A percentile compares a stretch with the other conserved stretches of the same genome.
Evolutionary conservation across 768 basidiomycete species (phyloP).

Genomic region (Termitomyces sp.): DNA sequence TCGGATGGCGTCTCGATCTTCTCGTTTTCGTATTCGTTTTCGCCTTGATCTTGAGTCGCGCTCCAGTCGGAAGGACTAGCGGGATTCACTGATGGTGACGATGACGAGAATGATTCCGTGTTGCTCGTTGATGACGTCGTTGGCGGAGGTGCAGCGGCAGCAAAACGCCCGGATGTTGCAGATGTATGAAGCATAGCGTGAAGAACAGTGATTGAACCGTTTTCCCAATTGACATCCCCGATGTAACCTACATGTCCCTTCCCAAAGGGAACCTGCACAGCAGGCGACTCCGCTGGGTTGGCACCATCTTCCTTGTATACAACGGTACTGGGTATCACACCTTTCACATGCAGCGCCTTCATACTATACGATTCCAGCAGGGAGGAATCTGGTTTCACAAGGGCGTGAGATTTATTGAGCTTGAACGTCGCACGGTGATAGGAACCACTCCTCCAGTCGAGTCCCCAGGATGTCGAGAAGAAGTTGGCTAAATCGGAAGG

Average conservation of each 20-base stretch:
- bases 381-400: conserved; percentile 21
- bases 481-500: conserved; percentile 20
- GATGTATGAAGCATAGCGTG: conserved; percentile 26
- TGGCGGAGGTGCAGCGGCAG: not conserved
- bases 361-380: conserved; percentile 30
- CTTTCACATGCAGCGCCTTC: conserved; percentile 32
- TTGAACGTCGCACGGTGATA: conserved; percentile 33
- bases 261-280: conserved; percentile 23
- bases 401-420: conserved; percentile 22
- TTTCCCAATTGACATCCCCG: conserved; percentile 28
- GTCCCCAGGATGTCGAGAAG: conserved; percentile 24
- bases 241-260: conserved; percentile 34
- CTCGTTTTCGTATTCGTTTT: not conserved
- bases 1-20: not conserved
- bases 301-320: conserved; percentile 23
- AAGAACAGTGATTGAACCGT: conserved; percentile 20
- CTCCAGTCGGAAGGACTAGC: not conserved
- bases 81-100: not conserved
- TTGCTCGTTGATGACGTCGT: not conserved
- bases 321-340: conserved; percentile 18
- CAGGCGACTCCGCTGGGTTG: conserved; percentile 15
- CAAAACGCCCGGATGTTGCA: not conserved
- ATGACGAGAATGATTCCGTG: not conserved
- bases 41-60: not conserved
- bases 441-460: conserved; percentile 31